Conservation (phyloP, 2,329 filamentous ascomycete genomes). For the Phaeoacremonium minimum region DNA sequence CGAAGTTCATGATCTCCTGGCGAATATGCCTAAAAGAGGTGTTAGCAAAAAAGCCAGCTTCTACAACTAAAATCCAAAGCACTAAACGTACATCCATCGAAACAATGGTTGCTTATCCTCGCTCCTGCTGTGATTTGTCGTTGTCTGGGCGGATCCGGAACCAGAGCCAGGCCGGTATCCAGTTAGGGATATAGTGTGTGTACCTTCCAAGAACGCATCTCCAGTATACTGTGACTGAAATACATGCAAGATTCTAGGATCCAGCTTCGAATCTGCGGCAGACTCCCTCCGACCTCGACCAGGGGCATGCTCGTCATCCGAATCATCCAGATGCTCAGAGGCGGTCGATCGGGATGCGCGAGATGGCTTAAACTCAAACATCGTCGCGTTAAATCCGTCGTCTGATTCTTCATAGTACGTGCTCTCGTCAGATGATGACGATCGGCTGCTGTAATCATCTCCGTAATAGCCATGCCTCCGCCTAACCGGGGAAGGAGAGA, state of each 20-base stretch:
- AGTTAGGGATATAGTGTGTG: slow-evolving; percentile 17
- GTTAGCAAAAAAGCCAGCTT: too few species aligned
- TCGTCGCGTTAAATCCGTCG: not conserved
- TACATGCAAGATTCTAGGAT: slow-evolving; percentile 13
- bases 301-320: not conserved
- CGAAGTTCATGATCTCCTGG: slow-evolving; percentile 35
- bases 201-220: slow-evolving; percentile 27
- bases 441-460: not conserved
- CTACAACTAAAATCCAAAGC: too few species aligned
- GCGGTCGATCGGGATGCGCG: not conserved
- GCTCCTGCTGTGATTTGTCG: slow-evolving; percentile 25
- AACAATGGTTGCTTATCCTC: slow-evolving; percentile 28
- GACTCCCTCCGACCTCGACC: too few species aligned
- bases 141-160: slow-evolving; percentile 10
- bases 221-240: slow-evolving; percentile 32
- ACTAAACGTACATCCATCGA: slow-evolving; percentile 35
- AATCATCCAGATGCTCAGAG: not conserved
- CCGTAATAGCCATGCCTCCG: not conserved
- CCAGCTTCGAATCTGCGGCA: not conserved
- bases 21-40: not conserved
- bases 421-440: not conserved
- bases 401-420: not conserved
- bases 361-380: not conserved
- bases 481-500: not conserved
- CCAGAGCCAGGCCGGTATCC: not conserved